Conservation (phyloP, 805 yeast species). For the Limtongozyma cylindracea region DNA sequence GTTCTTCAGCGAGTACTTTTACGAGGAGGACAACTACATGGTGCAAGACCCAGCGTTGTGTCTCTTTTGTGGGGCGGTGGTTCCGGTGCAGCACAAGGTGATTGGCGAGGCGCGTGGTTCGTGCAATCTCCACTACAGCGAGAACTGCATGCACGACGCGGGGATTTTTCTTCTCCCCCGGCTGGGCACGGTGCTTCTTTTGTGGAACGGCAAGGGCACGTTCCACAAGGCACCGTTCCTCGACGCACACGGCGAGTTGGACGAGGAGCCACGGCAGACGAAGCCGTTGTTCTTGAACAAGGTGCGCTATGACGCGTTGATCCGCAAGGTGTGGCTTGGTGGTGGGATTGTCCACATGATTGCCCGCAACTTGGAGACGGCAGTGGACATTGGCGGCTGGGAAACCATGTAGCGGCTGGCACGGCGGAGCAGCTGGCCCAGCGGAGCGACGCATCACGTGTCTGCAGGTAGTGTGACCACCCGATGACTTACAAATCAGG, state of each 20-base stretch:
- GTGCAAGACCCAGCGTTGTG: constrained; percentile 68
- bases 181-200: constrained; percentile 32
- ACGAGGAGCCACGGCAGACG: constrained; percentile 45
- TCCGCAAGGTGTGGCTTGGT: constrained; percentile 46
- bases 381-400: constrained; percentile 88
- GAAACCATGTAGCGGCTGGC: constrained; percentile 29
- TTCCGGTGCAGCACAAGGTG: constrained; percentile 39
- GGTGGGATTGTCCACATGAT: constrained; percentile 58
- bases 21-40: constrained; percentile 12
- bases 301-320: constrained; percentile 38
- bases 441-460: too few relatives aligned
- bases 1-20: constrained; percentile 36
- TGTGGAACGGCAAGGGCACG: constrained; percentile 60
- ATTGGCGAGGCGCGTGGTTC: constrained; percentile 39
- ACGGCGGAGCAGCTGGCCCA: too few relatives aligned
- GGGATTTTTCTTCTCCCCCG: constrained; percentile 59
- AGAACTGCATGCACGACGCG: constrained; percentile 34
- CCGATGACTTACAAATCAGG: too few relatives aligned
- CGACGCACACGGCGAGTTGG: constrained; percentile 70
- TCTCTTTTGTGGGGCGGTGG: constrained; percentile 48
- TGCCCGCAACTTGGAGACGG: constrained; percentile 58
- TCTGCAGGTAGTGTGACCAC: too few relatives aligned
- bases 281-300: constrained; percentile 44
- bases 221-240: constrained; percentile 67
- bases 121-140: constrained; percentile 45